Conservation (phyloP, 2,329 filamentous ascomycete species). For the Pseudocercospora crystallina region DNA sequence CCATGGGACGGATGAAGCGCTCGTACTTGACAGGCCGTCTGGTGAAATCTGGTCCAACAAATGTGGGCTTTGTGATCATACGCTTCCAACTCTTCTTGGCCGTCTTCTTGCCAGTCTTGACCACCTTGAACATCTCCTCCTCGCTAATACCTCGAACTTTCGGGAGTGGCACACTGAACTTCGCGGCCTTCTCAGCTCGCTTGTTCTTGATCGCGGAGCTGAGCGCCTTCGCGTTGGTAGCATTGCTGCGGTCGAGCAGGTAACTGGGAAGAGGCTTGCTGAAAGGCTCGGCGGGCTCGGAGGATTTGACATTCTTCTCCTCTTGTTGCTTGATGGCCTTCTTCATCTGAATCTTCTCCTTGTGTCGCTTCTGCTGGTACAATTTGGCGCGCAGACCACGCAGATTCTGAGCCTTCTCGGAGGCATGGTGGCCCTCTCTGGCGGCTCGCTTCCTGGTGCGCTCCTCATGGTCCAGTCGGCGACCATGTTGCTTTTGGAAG, state of each 20-base stretch:
- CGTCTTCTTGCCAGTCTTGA: constrained; percentile 94
- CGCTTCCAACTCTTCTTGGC: constrained; percentile 79
- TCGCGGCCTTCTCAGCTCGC: constrained; percentile 86
- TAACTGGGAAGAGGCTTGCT: constrained; percentile 86
- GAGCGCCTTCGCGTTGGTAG: constrained; percentile 70
- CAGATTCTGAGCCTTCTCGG: constrained; percentile 88
- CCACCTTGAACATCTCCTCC: constrained; percentile 96
- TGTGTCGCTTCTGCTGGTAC: constrained; percentile 87
- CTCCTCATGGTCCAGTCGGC: constrained; percentile 78
- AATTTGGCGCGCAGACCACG: constrained; percentile 89
- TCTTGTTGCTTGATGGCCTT: constrained; percentile 94
- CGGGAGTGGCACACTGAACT: constrained; percentile 87
- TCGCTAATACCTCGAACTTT: constrained; percentile 93
- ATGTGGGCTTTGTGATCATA: constrained; percentile 72
- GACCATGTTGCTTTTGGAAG: constrained; percentile 63
- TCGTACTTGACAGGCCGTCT: constrained; percentile 64
- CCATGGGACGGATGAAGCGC: constrained; percentile 70
- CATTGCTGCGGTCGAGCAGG: constrained; percentile 78
- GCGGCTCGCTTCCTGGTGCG: constrained; percentile 81
- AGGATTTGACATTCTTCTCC: constrained; percentile 90
- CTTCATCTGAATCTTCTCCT: constrained; percentile 98
- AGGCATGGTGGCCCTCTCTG: constrained; percentile 84
- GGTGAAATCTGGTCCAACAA: constrained; percentile 89
- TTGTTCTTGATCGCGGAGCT: constrained; percentile 93
- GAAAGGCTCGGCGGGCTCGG: constrained; percentile 73